phyloP scores from a whole-genome alignment of 2,329 filamentous ascomycete species.

The Trichoderma atrobrunneum region DNA sequence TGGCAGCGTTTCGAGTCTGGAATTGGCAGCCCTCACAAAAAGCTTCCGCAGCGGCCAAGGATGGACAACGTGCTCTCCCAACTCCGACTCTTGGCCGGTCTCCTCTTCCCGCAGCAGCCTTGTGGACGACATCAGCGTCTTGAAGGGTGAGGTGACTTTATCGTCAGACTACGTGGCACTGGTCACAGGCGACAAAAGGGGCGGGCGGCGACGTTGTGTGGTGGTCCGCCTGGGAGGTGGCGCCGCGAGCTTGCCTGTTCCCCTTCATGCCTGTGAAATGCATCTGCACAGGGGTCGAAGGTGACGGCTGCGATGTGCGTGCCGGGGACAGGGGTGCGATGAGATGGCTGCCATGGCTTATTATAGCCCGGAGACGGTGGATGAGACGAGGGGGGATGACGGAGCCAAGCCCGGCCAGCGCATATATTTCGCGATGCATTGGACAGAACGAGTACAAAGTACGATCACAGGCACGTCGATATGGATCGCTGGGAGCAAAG shows the following conservation, averaged over 20 bases:
- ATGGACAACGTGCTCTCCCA: not conserved
- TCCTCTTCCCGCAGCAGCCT: not conserved
- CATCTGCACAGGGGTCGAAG: slow-evolving; percentile 19
- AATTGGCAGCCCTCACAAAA: not conserved
- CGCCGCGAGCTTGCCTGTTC: slow-evolving; percentile 18
- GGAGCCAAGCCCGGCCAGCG: slow-evolving; percentile 7
- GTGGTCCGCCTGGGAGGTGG: slow-evolving; percentile 16
- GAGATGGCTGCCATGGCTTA: slow-evolving; percentile 15
- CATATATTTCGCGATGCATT: not conserved
- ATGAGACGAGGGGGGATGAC: slow-evolving; percentile 11
- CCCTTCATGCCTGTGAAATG: slow-evolving; percentile 17
- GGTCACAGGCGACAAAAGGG: slow-evolving; percentile 21
- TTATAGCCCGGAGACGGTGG: slow-evolving; percentile 15
- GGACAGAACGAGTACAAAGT: not conserved
- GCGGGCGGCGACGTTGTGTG: slow-evolving; percentile 18
- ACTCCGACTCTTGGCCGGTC: not conserved
- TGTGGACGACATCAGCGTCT: not conserved
- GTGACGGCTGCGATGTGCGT: slow-evolving; percentile 21
- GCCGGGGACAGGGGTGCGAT: slow-evolving; percentile 20
- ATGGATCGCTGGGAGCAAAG: not conserved
- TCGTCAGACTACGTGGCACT: slow-evolving; percentile 22
- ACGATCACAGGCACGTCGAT: no score
- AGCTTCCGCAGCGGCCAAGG: not conserved
- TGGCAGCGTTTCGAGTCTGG: not conserved
- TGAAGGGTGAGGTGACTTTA: slow-evolving; percentile 15